Percentiles rank a stretch among this genome's conserved stretches.
Evolutionary conservation across 371 early-diverging fungal species (phyloP).

Genomic region (Mucor piriformis): DNA sequence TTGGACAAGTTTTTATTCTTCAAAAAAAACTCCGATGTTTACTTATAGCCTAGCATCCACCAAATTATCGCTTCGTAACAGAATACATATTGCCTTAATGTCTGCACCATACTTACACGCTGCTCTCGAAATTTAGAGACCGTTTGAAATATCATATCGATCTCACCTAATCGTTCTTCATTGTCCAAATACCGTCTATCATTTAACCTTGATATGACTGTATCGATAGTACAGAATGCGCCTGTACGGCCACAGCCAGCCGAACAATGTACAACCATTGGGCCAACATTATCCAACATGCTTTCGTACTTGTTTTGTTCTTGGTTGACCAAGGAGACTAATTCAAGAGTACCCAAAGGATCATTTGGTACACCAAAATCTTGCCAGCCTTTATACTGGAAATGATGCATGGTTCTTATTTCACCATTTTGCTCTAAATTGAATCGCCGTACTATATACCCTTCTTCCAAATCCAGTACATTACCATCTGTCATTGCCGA

Average conservation of each 20-base stretch:
- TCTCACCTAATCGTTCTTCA: conserved; percentile 25
- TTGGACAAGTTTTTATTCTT: conserved; percentile 7
- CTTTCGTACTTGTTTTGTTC: conserved; percentile 36
- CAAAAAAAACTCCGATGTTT: conserved; percentile 1
- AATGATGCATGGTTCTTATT: conserved; percentile 57
- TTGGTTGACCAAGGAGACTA: conserved; percentile 57
- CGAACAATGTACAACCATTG: conserved; percentile 88
- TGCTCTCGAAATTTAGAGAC: conserved; percentile 73
- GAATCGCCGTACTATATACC: conserved; percentile 9
- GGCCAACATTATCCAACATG: conserved; percentile 36
- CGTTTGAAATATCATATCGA: conserved; percentile 42
- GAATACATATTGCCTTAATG: conserved; percentile 79
- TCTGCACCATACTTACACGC: conserved; percentile 82
- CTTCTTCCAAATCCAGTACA: background rate
- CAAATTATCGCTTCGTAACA: conserved; percentile 80
- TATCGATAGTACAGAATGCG: conserved; percentile 83
- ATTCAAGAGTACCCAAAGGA: conserved; percentile 49
- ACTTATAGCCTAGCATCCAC: conserved; percentile 30
- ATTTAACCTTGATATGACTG: conserved; percentile 39
- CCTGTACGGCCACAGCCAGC: conserved; percentile 97
- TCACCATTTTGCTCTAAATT: conserved; percentile 1
- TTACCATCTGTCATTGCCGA: background rate
- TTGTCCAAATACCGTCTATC: conserved; percentile 30
- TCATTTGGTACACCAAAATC: conserved; percentile 75
- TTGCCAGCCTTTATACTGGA: conserved; percentile 84